A percentile compares a stretch with the other conserved stretches of the same genome.
Conservation (phyloP, 768 basidiomycete genomes). For the Sporobolomyces phaffii region DNA sequence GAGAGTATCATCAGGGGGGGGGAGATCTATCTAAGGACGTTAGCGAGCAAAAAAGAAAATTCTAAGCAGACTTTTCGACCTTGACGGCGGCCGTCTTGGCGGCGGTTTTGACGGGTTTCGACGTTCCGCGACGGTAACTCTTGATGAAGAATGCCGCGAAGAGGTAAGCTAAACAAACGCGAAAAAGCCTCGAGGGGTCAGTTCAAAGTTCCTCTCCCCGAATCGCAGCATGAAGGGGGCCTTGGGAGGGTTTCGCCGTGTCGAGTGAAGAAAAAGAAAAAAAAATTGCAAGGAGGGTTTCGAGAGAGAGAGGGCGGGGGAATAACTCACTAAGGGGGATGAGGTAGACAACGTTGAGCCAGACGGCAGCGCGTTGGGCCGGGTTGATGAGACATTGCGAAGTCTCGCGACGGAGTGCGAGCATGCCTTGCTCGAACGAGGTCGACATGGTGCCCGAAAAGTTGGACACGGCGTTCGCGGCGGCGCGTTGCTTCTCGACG, state of each 20-base stretch:
- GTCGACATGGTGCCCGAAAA: slow-evolving; percentile 14
- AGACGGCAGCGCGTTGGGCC: slow-evolving; percentile 36
- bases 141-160: slow-evolving; percentile 43
- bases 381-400: slow-evolving; percentile 36
- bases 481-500: slow-evolving; percentile 5
- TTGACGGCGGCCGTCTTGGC: slow-evolving; percentile 5
- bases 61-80: slow-evolving; percentile 12
- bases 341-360: slow-evolving; percentile 41
- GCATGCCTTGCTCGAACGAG: slow-evolving; percentile 24
- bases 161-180: slow-evolving; percentile 25
- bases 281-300: not conserved
- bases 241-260: too few species aligned
- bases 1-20: too few species aligned
- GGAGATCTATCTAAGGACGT: too few species aligned
- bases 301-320: not conserved
- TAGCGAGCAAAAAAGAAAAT: too few species aligned
- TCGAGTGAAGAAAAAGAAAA: not conserved
- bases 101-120: not conserved
- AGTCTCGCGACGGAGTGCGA: slow-evolving; percentile 6
- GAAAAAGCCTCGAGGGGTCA: too few species aligned
- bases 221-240: too few species aligned
- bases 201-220: too few species aligned
- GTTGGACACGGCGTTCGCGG: not conserved
- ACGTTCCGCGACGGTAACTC: slow-evolving; percentile 34
- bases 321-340: slow-evolving; percentile 33